phyloP scores from a whole-genome alignment of 306 rosid species.

The Sicyos baderoa region DNA sequence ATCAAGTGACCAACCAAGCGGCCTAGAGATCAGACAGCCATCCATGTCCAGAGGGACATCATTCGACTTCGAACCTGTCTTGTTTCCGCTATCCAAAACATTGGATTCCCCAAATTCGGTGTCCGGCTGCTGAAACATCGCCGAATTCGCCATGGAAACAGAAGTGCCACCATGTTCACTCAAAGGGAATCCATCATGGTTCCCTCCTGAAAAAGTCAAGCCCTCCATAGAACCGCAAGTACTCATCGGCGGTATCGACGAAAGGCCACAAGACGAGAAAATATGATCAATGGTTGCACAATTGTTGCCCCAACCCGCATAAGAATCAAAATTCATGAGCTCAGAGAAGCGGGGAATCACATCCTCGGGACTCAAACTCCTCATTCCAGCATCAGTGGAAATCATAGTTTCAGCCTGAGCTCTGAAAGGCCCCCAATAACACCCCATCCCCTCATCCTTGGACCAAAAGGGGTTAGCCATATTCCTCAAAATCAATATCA shows the following conservation, averaged over 20 bases:
- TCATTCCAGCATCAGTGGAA: constrained; percentile 34
- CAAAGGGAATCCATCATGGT: constrained; percentile 23
- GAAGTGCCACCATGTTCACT: constrained; percentile 30
- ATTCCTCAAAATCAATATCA: constrained; percentile 20
- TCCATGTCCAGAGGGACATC: constrained; percentile 19
- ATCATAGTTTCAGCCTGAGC: constrained; percentile 36
- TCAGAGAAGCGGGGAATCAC: constrained; percentile 45
- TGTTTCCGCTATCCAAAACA: constrained; percentile 27
- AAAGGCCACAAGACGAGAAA: constrained; percentile 28
- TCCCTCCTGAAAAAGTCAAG: constrained; percentile 29
- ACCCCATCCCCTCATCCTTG: constrained; percentile 34
- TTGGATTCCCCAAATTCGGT: constrained; percentile 30
- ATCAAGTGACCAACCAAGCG: constrained; percentile 49
- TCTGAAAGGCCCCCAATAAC: constrained; percentile 39
- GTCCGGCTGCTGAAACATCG: constrained; percentile 40
- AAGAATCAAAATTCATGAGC: constrained; percentile 53
- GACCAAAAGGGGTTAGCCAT: constrained; percentile 47
- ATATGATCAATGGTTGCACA: constrained; percentile 43
- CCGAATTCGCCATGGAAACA: constrained; percentile 27
- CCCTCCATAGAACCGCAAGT: constrained; percentile 33
- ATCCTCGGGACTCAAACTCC: constrained; percentile 38
- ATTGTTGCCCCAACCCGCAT: constrained; percentile 47
- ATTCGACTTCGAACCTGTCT: constrained; percentile 29
- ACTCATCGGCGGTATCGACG: constrained; percentile 28
- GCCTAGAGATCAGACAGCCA: constrained; percentile 28